Conservation (phyloP, 495 filamentous ascomycete species). For the Cercophora sp. region DNA sequence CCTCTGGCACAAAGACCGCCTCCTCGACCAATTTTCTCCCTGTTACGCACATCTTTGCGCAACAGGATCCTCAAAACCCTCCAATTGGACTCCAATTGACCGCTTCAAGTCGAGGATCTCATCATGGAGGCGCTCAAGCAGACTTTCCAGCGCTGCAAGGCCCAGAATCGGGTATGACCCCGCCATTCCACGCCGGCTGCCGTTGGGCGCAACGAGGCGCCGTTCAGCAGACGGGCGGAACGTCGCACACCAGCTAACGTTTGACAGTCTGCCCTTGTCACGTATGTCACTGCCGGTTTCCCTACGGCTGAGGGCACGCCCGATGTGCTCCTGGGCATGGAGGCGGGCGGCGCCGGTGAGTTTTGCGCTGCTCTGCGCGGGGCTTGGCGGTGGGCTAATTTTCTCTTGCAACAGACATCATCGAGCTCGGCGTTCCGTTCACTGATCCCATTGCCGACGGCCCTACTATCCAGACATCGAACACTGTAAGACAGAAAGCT, state of each 20-base stretch:
- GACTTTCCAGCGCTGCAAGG: slow-evolving; percentile 85
- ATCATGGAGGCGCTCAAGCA: slow-evolving; percentile 74
- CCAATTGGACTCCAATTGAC: slow-evolving; percentile 14
- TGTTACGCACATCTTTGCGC: not conserved
- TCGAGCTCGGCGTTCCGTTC: slow-evolving; percentile 88
- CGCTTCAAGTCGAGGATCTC: not conserved
- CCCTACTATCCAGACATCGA: slow-evolving; percentile 88
- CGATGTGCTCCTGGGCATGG: slow-evolving; percentile 80
- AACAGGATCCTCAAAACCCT: not conserved
- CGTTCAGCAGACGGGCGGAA: no score
- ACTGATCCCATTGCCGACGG: slow-evolving; percentile 97
- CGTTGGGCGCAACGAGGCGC: no score
- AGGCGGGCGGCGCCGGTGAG: slow-evolving; percentile 87
- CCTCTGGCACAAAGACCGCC: not conserved
- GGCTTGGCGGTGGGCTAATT: no score
- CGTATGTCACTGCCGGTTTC: slow-evolving; percentile 94
- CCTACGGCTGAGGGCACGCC: slow-evolving; percentile 78
- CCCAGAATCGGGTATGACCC: slow-evolving; percentile 59
- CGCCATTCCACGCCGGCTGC: no score
- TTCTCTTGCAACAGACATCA: no score
- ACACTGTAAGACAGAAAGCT: no score
- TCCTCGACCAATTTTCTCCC: slow-evolving; percentile 1
- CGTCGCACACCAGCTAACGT: slow-evolving; percentile 9
- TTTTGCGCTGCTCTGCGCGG: no score
- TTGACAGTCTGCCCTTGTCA: slow-evolving; percentile 71